phyloP scores from a whole-genome alignment of 2,329 filamentous ascomycete genomes.

The Microsporum canis region DNA sequence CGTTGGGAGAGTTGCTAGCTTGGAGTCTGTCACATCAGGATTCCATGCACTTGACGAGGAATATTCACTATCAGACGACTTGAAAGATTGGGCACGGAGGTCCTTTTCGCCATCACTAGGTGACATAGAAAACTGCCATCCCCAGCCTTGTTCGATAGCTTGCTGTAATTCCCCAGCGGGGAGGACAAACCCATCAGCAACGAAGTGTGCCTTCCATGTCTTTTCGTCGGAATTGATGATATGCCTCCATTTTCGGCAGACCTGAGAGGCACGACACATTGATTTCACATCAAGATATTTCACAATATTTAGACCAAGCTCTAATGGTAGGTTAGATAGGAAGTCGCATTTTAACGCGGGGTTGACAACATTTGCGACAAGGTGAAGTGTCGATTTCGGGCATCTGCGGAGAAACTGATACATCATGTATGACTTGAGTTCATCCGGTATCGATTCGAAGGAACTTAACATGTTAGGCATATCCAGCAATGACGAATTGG shows the following conservation, averaged over 20 bases:
- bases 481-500: slow-evolving; percentile 50
- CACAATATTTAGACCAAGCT: slow-evolving; percentile 78
- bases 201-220: slow-evolving; percentile 88
- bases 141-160: slow-evolving; percentile 87
- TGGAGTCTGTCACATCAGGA: slow-evolving; percentile 18
- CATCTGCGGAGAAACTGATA: slow-evolving; percentile 87
- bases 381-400: slow-evolving; percentile 73
- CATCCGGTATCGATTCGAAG: slow-evolving; percentile 81
- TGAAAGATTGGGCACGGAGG: slow-evolving; percentile 46
- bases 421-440: slow-evolving; percentile 93
- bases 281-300: slow-evolving; percentile 76
- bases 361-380: slow-evolving; percentile 83
- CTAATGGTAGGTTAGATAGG: slow-evolving; percentile 66
- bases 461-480: slow-evolving; percentile 77
- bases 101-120: slow-evolving; percentile 68
- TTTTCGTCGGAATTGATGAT: slow-evolving; percentile 88
- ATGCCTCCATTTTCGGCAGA: slow-evolving; percentile 87
- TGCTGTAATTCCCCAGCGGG: slow-evolving; percentile 72
- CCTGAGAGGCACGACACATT: slow-evolving; percentile 79
- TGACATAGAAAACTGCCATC: slow-evolving; percentile 82
- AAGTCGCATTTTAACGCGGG: slow-evolving; percentile 94
- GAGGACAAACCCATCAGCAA: slow-evolving; percentile 68
- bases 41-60: slow-evolving; percentile 16
- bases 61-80: slow-evolving; percentile 32
- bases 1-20: slow-evolving; percentile 17